Percentiles rank a stretch among this genome's conserved stretches.
These are phyloP conservation scores for Trichoderma sp. DNA, from an alignment of 2,329 filamentous ascomycete genomes.

Conservation along the genomic window DNA sequence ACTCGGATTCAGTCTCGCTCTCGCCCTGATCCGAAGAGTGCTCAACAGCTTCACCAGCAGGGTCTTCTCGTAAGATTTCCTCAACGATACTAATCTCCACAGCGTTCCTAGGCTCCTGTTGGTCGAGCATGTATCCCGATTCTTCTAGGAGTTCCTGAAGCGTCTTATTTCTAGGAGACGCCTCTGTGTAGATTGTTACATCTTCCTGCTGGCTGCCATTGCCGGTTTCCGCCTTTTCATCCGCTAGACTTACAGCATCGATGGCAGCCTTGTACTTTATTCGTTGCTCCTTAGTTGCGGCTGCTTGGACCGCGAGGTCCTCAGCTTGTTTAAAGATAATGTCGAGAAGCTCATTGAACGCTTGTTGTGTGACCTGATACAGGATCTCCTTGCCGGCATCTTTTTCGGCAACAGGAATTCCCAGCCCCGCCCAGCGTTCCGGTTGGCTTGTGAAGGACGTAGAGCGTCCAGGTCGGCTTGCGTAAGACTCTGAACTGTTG, in stretches of 20 bases:
- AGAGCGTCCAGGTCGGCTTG: slow-evolving; percentile 68
- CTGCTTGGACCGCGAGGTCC: slow-evolving; percentile 69
- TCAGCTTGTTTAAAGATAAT: slow-evolving; percentile 81
- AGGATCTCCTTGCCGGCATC: slow-evolving; percentile 87
- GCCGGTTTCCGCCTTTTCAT: slow-evolving; percentile 31
- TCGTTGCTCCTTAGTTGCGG: slow-evolving; percentile 62
- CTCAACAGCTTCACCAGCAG: not conserved
- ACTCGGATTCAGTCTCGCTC: slow-evolving; percentile 25
- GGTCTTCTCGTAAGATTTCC: slow-evolving; percentile 30
- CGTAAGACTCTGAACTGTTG: slow-evolving; percentile 71
- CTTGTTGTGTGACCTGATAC: slow-evolving; percentile 86
- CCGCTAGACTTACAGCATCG: slow-evolving; percentile 40
- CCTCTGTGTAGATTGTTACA: slow-evolving; percentile 22
- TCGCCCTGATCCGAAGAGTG: not conserved
- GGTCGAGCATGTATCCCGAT: slow-evolving; percentile 48
- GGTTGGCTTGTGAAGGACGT: slow-evolving; percentile 70
- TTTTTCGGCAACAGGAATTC: slow-evolving; percentile 75
- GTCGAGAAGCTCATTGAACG: slow-evolving; percentile 90
- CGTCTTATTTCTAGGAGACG: slow-evolving; percentile 29
- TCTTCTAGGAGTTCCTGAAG: slow-evolving; percentile 43
- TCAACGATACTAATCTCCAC: slow-evolving; percentile 36
- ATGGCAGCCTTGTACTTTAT: slow-evolving; percentile 56
- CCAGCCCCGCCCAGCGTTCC: slow-evolving; percentile 75
- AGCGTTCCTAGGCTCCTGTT: slow-evolving; percentile 33
- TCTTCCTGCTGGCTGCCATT: not conserved